Base-by-base conservation (phyloP, 176 grass and related monocot genomes). In the Miscanthus lutarioriparius region DNA sequence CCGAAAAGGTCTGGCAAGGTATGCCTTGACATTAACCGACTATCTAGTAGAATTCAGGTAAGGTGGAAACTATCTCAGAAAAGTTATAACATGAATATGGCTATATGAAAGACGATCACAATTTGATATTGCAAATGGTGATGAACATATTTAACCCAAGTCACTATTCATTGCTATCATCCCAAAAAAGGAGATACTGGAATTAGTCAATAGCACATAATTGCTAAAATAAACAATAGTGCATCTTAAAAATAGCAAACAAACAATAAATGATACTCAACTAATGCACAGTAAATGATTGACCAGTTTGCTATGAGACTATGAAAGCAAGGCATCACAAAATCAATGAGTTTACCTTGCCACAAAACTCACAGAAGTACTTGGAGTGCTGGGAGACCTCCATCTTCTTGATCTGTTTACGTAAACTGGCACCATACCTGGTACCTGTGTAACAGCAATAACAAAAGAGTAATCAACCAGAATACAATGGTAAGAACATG, bases 351-450 rank as follows among this genome's bases (percentile, higher is more conserved):
- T 28, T 64, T 80, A 95, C 96, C 96, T 98, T 98, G 6, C 96
- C 96, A 70, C 96, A 98, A 64, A 98, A 98, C 83, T 98, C 96
- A 4, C 96, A 98, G 89, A 98, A 98, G 72, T 98, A 98, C 88
- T 98, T 98, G 37, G 93, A 90, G 81, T 98, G 96, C 79, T 98
- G 96, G 44, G 96, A 95, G 35, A 98, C 93, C 83, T 98, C 96
- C 96, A 98, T 98, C 82, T 98, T 98, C 91, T 98, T 95, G 80
- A 98, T 98, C 82, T 95, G 93, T 75, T 98, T 98, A 83, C 96
- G 91, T 78, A 98, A 89, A 88, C 96, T 98, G 48, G 96, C 96
- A 94, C 96, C 96, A 80, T 98, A 98, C 82, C 96, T 95, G 26
- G 96, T 98, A 15, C 96, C 93, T 98, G 19, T 14, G 26, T 7